Conservation (phyloP, 768 basidiomycete species). For the Amanita polypyramis region DNA sequence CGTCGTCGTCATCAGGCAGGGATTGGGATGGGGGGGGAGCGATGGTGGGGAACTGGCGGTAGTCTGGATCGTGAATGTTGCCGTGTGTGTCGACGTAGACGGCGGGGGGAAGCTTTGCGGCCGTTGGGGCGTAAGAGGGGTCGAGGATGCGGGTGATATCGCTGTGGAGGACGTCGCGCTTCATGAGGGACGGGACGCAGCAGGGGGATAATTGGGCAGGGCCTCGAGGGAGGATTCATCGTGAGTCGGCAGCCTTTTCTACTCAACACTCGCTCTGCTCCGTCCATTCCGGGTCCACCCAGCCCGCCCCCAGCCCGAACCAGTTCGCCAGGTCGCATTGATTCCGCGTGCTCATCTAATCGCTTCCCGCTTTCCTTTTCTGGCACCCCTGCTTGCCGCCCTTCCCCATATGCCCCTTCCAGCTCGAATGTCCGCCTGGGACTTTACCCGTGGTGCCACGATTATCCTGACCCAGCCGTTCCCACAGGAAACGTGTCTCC, state of each 20-base stretch:
- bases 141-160: constrained; percentile 58
- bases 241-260: not conserved
- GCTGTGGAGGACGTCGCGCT: constrained; percentile 21
- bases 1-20: constrained; percentile 14
- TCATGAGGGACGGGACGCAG: constrained; percentile 8
- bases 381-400: not conserved
- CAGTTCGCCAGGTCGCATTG: constrained; percentile 3
- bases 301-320: not conserved
- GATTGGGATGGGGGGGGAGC: constrained; percentile 18
- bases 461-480: not conserved
- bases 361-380: not conserved
- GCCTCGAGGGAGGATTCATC: constrained; percentile 2
- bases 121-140: constrained; percentile 40
- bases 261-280: not conserved
- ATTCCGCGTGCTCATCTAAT: constrained; percentile 7
- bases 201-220: constrained; percentile 5
- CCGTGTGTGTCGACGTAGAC: constrained; percentile 54
- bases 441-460: not conserved
- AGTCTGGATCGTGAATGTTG: constrained; percentile 60
- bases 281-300: constrained; percentile 6
- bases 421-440: not conserved
- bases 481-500: constrained; percentile 2
- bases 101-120: constrained; percentile 16
- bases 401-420: not conserved
- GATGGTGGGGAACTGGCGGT: constrained; percentile 45